Evolutionary conservation across 2,329 filamentous ascomycete genomes (phyloP).

Genomic region (Colletotrichum tropicale): DNA sequence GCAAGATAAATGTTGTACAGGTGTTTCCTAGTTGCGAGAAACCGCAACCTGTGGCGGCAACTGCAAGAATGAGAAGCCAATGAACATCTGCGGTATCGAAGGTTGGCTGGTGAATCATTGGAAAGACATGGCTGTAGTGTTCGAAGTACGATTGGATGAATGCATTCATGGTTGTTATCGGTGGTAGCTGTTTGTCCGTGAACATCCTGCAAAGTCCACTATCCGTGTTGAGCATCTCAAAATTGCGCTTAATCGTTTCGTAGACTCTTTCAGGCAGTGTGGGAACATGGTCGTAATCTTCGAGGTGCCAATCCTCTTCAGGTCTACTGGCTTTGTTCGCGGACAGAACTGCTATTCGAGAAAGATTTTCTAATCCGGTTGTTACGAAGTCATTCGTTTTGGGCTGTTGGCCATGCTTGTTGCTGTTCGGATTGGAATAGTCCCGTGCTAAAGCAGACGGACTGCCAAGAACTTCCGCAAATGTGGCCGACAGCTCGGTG

Average conservation of each 20-base stretch:
- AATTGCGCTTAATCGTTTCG: fast-evolving
- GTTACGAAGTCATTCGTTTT: neutral
- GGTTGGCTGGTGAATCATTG: neutral
- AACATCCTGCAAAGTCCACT: neutral
- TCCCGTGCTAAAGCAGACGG: neutral
- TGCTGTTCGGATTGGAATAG: neutral
- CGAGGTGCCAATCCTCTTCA: neutral
- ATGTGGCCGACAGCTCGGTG: neutral
- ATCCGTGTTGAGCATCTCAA: neutral
- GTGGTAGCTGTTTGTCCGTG: neutral
- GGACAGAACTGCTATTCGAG: neutral
- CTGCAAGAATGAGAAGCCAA: neutral
- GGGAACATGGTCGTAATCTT: neutral
- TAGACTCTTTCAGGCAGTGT: neutral
- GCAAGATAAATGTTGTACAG: neutral
- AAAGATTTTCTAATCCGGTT: neutral
- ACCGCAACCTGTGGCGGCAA: neutral
- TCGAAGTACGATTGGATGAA: neutral
- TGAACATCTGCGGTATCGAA: neutral
- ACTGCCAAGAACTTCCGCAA: neutral
- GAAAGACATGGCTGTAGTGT: neutral
- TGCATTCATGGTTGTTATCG: neutral
- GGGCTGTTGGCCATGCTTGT: neutral
- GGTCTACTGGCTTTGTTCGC: neutral
- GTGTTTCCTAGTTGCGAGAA: neutral